Evolutionary conservation across 2,329 filamentous ascomycete species (phyloP), one percentile per base, ranked within the genome.

Genomic region (Penicillium sp.): DNA sequence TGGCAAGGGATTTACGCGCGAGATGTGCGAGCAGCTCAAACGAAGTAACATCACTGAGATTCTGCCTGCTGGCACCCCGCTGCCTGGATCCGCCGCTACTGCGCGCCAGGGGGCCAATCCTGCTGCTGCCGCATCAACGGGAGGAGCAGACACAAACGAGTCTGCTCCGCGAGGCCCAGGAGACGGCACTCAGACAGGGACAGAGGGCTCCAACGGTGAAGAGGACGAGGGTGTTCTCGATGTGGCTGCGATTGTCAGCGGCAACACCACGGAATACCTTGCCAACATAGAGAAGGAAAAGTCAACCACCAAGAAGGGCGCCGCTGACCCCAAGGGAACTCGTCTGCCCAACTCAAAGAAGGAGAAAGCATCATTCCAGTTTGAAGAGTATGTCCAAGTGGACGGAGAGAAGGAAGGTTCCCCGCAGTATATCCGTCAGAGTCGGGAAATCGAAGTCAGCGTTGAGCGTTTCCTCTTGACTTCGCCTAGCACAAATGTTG

Each of bases 11-110:
- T 82, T 84, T 58, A 78, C 75, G 3, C 71, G 77, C 40, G 80
- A 83, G 39, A 83, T 85, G 75, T 84, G 81, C 56, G 82, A 85
- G 59, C 81, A 85, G 64, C 65, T 86, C 50, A 86, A 86, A 69
- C 77, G 76, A 60, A 84, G 78, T 56, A 73, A 74, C 25, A 83
- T 86, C 33, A 82, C 81, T 55, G 82, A 86, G 61, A 77, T 85
- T 36, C 64, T 86, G 18, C 76, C 80, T 0, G 64, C 72, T 1
- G 81, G 80, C 3, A 75, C 70, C 5, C 75, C 78, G 1, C 56
- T 83, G 38, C 81, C 82, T 3, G 75, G 76, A 9, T 64, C 72
- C n/a, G 66, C 70, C n/a, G 71, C 72, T 18, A 66, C 68, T 2
- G 66, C 66, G 7, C 64, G 60, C 13, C 71, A 72, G 29, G 67